Evolutionary conservation across 139 green algal species (phyloP).

Genomic region (Chlorella sorokiniana): DNA sequence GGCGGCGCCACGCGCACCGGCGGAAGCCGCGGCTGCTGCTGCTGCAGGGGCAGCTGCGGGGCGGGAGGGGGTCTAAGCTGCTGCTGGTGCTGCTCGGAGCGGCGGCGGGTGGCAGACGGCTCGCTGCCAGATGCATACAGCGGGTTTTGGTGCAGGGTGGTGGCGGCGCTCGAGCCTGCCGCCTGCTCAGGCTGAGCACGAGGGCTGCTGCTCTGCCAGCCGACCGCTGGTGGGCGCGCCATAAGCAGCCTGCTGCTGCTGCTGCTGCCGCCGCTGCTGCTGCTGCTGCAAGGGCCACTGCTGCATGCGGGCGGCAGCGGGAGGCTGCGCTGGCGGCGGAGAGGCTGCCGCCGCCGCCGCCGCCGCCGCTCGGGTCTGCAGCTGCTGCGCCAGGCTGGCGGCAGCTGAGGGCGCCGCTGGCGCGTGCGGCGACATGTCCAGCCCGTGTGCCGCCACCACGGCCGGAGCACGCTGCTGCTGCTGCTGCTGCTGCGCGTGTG

Average conservation of each 20-base stretch:
- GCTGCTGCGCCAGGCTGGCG: constrained; percentile 1
- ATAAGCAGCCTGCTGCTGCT: too few relatives aligned
- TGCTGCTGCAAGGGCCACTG: neutral
- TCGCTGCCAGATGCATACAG: constrained; percentile 6
- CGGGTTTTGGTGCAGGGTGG: constrained; percentile 12
- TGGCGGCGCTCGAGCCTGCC: neutral
- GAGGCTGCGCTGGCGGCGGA: neutral
- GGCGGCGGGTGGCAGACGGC: neutral
- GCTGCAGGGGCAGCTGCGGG: neutral
- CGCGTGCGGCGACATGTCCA: neutral
- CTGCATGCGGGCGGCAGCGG: neutral
- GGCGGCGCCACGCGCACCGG: neutral
- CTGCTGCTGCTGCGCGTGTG: neutral
- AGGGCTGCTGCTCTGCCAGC: neutral
- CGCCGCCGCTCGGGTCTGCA: neutral
- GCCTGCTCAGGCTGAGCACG: neutral
- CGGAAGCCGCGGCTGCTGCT: neutral
- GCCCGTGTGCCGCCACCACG: constrained; percentile 1
- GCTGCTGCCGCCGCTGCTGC: neutral
- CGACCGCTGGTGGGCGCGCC: too few relatives aligned
- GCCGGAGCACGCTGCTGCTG: neutral
- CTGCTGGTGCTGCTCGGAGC: neutral
- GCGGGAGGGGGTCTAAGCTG: neutral
- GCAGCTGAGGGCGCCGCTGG: neutral
- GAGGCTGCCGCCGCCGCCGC: neutral